Percentiles rank a stretch among this genome's conserved stretches.
phyloP scores from a whole-genome alignment of 257 asterid species.

The Ilex asprella region DNA sequence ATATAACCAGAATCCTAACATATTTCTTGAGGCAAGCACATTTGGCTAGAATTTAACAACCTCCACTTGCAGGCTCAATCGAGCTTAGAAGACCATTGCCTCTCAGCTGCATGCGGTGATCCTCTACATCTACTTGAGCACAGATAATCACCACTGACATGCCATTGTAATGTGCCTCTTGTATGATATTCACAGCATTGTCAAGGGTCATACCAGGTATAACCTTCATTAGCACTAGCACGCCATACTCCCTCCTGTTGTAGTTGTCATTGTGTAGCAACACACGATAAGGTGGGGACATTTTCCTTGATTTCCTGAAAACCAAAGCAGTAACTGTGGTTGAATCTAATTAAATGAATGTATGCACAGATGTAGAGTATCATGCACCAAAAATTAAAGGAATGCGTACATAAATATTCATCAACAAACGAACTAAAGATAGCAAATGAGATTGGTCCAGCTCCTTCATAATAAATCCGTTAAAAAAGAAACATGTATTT shows the following conservation, averaged over 20 bases:
- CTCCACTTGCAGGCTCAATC: constrained; percentile 83
- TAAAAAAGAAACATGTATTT: too few relatives aligned
- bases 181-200: constrained; percentile 93
- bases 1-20: too few relatives aligned
- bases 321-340: too few relatives aligned
- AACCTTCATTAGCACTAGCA: constrained; percentile 94
- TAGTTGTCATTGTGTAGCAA: constrained; percentile 78
- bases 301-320: constrained; percentile 74
- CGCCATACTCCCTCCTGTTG: constrained; percentile 93
- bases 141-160: constrained; percentile 76
- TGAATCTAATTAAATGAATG: too few relatives aligned
- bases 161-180: constrained; percentile 88
- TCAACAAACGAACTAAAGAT: too few relatives aligned
- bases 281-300: constrained; percentile 89
- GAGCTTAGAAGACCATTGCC: constrained; percentile 93
- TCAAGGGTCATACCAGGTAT: constrained; percentile 93
- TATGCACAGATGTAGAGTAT: too few relatives aligned
- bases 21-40: too few relatives aligned
- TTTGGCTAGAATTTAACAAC: constrained; percentile 34
- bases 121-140: constrained; percentile 89
- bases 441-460: too few relatives aligned
- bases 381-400: too few relatives aligned
- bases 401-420: too few relatives aligned
- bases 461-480: too few relatives aligned
- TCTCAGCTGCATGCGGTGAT: constrained; percentile 81